Base-by-base conservation (phyloP, 306 rosid genomes). In the Glycine soja region DNA sequence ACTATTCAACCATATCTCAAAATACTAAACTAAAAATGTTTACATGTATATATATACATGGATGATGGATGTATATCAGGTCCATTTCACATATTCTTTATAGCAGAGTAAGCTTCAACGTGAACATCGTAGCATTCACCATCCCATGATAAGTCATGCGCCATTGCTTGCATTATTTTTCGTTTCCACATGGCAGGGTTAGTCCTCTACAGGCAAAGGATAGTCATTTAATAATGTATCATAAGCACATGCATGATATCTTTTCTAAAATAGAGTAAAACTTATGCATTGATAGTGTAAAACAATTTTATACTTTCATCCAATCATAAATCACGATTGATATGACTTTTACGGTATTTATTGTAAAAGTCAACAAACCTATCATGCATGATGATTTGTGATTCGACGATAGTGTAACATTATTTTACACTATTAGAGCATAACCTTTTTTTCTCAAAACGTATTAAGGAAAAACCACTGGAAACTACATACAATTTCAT, bases 81-180 rank as follows among this genome's bases (percentile, higher is more conserved):
- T 12, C 64, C 78, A 72, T 70, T 74, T 91, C 82, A 91, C 83
- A 85, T 51, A 11, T 72, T 87, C 82, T 83, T 91, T 34, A 92
- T 57, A 70, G 87, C 74, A 3, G 94, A 77, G 85, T 91, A 94
- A 83, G 96, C 91, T 72, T 89, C 87, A 72, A 85, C 43, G 85
- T 92, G 93, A 72, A 86, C 70, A 72, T 91, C 92, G 68, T 58
- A 94, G 91, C 97, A 88, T 90, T 92, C 98, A 7, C 92, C 95
- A 54, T 90, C 97, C 98, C 98, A 94, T 19, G 97, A 91, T 68
- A 91, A 92, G 87, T 94, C 98, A 81, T 87, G 89, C 14, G 68
- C 53, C 97, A 92, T 91, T 80, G 97, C 98, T 24, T 90, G 92
- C 81, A 18, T 63, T 18, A 92, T 84, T 76, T 81, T 90, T 76